Base-by-base conservation (phyloP, 768 basidiomycete genomes). In the Hygrophorus russula region DNA sequence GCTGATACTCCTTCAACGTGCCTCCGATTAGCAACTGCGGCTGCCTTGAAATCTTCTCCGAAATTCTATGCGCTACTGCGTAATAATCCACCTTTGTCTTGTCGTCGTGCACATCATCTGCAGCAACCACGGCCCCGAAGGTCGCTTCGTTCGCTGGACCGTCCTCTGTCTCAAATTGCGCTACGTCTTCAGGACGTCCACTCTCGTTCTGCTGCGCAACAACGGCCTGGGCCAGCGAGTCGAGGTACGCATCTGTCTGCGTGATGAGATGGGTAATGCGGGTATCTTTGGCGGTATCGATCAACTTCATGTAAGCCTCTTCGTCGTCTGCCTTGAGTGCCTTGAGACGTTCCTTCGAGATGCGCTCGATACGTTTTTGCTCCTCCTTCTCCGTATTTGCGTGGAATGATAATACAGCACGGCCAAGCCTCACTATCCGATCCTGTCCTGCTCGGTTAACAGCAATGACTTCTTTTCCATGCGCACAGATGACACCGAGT, bases 291-390 rank as follows among this genome's bases (percentile, higher is more conserved):
- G 94, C 94, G 13, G 93, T 96, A 61, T 98, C 96, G 55, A 99
- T 89, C 55, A 99, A 84, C 59, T 92, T 92, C 78, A 97, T 83
- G 63, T 99, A 99, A n/a, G 90, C 93, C 64, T 97, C 96, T 68
- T 99, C 96, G 67, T 99, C 94, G 57, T 98, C 93, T 20, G 86
- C 86, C 65, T 94, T 92, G 52, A 98, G 79, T 6, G 94, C 96
- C 67, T 88, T 91, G 50, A 99, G 68, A 87, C 93, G 91, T 62
- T 98, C 96, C 68, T 98, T 98, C 36, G 86, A 81, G 36, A 99
- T 80, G 44, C 91, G 72, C 65, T 98, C 96, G 51, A 99, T 86
- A 19, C 94, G 78, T 60, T 92, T 91, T 74, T 93, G 89, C 61
- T 99, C 96, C 63, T 98, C 94, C 69, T 90, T 93, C 68, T 99